Percentiles rank a stretch among this genome's conserved stretches.
Conservation (phyloP, 2,329 filamentous ascomycete genomes). For the Penicillium sp. region DNA sequence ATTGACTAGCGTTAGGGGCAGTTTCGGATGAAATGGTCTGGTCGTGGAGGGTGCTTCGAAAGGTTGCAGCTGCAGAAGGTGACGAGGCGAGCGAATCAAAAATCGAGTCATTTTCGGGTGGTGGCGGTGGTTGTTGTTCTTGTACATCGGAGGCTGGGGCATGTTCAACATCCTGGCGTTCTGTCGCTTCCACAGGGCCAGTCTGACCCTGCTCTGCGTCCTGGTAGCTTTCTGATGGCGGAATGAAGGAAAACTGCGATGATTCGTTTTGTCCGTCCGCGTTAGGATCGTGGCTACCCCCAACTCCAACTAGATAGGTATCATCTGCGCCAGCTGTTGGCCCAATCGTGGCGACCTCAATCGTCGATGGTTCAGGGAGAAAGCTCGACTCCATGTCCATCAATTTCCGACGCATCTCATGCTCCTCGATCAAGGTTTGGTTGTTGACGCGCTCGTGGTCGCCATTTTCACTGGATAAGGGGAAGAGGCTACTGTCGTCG, state of each 20-base stretch:
- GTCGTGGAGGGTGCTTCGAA: constrained; percentile 44
- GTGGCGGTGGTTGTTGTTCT: too few species aligned
- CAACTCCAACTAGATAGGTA: constrained; percentile 48
- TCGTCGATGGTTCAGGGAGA: constrained; percentile 57
- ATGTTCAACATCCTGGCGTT: constrained; percentile 22
- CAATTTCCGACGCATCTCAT: constrained; percentile 62
- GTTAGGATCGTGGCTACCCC: constrained; percentile 27
- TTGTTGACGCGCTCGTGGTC: constrained; percentile 41
- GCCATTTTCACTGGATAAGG: constrained; percentile 36
- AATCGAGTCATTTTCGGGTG: constrained; percentile 39
- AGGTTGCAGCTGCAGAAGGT: constrained; percentile 49
- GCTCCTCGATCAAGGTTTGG: constrained; percentile 56
- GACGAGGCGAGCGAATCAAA: constrained; percentile 50
- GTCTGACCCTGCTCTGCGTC: constrained; percentile 11
- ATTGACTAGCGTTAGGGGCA: constrained; percentile 21
- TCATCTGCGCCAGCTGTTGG: constrained; percentile 43
- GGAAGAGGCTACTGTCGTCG: constrained; percentile 39
- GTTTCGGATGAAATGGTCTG: constrained; percentile 36
- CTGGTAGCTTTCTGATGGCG: constrained; percentile 27
- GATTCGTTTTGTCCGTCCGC: constrained; percentile 23
- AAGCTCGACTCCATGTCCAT: constrained; percentile 69
- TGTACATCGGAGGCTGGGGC: constrained; percentile 22
- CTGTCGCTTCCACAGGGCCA: neutral
- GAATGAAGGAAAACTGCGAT: constrained; percentile 32
- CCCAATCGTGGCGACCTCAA: constrained; percentile 39